Evolutionary conservation across 2,329 filamentous ascomycete genomes (phyloP), one percentile per base, ranked within the genome.

Genomic region (Alternaria ethzedia): DNA sequence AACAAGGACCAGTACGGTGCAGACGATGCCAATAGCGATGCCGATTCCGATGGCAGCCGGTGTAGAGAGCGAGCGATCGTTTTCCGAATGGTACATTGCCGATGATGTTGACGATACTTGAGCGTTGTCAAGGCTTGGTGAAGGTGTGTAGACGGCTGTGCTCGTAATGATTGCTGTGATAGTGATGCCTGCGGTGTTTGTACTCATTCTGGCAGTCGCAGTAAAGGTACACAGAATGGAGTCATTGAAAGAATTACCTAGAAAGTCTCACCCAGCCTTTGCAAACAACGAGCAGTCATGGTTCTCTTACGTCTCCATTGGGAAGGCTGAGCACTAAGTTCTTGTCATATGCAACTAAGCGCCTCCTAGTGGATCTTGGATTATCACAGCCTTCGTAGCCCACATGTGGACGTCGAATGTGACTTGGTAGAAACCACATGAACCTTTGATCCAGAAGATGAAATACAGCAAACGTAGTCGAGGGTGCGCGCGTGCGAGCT

Each of bases 1-100:
- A 6, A 55, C n/a, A 0, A 66, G 51, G 5, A 68, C 10, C 3
- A 47, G 28, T 13, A 64, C 41, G n/a, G 66, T 50, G 21, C 59
- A 54, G n/a, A 61, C 28, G 5, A 72, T 61, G 1, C 68, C 68
- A 7, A 70, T 56, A 20, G 56, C 61, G 11, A 66, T 54, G 25
- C 70, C 68, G 25, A 72, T 56, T 15, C 70, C 70, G 54, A 72
- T 62, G 10, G 66, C 54, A 11, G 68, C 54, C 4, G 70, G 65
- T 12, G 57, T 30, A 8, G 66, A 68, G 21, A 69, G 59, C 2
- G 46, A 23, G 15, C n/a, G 25, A 6, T 21, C 9, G 21, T 43
- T 41, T 36, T 41, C 10, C 25, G 57, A 20, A 57, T 8, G 15
- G 26, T 8, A 25, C 59, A 36, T 25, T 17, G 55, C 52, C 17